A percentile compares a stretch with the other conserved stretches of the same genome.
Evolutionary conservation across 2,329 filamentous ascomycete genomes (phyloP).

Genomic region (Meredithiella fracta): DNA sequence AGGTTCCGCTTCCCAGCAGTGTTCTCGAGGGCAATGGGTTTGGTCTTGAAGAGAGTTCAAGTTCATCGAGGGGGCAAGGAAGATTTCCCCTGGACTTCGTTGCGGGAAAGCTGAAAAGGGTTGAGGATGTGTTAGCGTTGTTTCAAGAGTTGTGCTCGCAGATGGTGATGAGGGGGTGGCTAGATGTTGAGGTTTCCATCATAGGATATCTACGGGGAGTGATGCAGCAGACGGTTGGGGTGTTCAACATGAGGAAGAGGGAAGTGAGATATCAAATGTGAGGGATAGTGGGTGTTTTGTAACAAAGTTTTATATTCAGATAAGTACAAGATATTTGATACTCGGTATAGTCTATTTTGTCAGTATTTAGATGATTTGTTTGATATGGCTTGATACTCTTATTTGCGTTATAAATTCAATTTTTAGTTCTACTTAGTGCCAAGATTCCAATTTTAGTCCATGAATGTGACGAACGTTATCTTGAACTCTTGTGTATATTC

Average conservation of each 20-base stretch:
- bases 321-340: neutral
- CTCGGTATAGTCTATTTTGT: neutral
- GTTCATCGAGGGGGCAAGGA: neutral
- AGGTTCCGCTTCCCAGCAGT: neutral
- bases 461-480: too few species aligned
- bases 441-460: too few species aligned
- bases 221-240: slow-evolving; percentile 28
- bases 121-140: slow-evolving; percentile 31
- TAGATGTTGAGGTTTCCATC: slow-evolving; percentile 24
- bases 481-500: too few species aligned
- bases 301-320: neutral
- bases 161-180: slow-evolving; percentile 22
- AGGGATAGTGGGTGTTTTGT: neutral
- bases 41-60: neutral
- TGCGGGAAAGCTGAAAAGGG: slow-evolving; percentile 18
- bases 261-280: slow-evolving; percentile 14
- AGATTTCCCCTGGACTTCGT: slow-evolving; percentile 9
- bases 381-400: neutral
- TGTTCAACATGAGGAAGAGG: slow-evolving; percentile 24
- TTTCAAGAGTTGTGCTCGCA: slow-evolving; percentile 30
- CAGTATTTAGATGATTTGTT: neutral
- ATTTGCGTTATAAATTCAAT: neutral
- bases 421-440: neutral
- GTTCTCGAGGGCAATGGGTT: neutral
- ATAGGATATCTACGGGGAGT: slow-evolving; percentile 28